Evolutionary conservation across 2,329 filamentous ascomycete species (phyloP).

Genomic region (Aspergillus hiratsukae): DNA sequence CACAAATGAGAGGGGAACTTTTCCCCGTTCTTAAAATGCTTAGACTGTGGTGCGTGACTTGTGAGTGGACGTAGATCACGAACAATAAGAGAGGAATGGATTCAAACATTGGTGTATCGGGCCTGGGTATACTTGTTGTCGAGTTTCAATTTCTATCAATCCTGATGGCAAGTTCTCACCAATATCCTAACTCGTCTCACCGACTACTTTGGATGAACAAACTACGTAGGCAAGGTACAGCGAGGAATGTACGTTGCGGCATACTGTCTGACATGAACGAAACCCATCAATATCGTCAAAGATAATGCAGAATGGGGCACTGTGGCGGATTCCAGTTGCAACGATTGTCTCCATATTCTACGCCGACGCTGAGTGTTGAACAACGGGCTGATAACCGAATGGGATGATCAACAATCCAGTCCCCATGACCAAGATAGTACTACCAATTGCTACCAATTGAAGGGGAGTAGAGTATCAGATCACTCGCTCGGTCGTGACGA

Average conservation of each 20-base stretch:
- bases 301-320: not conserved
- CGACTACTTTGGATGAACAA: too few relatives aligned
- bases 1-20: conserved; percentile 8
- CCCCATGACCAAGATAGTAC: not conserved
- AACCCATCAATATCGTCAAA: not conserved
- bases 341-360: not conserved
- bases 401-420: not conserved
- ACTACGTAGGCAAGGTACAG: too few relatives aligned
- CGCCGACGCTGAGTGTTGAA: not conserved
- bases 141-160: too few relatives aligned
- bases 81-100: not conserved
- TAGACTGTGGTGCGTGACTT: too few relatives aligned
- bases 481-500: not conserved
- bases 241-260: too few relatives aligned
- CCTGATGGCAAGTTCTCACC: too few relatives aligned
- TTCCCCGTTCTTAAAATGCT: not conserved
- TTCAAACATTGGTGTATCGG: too few relatives aligned
- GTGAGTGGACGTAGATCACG: not conserved
- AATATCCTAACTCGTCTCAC: too few relatives aligned
- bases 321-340: not conserved
- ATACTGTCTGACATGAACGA: too few relatives aligned
- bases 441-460: not conserved
- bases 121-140: too few relatives aligned
- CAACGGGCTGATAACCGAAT: not conserved
- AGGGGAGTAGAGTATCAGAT: not conserved